These are phyloP conservation scores for Fusarium albidum DNA, from an alignment of 2,329 filamentous ascomycete species.

Conservation along the genomic window DNA sequence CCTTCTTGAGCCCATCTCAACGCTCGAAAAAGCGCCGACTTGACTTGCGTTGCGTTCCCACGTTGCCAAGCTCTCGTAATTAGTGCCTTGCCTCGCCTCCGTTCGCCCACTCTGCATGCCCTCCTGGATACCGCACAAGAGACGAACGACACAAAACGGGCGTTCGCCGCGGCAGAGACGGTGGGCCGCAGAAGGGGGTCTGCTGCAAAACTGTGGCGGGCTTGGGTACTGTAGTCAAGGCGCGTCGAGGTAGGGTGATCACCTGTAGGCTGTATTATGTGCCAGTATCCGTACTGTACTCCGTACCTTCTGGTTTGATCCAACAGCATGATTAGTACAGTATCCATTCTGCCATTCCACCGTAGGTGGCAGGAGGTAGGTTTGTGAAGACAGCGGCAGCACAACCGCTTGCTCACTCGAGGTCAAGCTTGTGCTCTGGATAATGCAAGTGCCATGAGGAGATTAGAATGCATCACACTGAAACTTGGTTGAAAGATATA, in stretches of 20 bases:
- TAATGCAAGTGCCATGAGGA: conserved; percentile 7
- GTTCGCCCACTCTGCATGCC: background rate
- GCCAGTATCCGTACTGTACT: conserved; percentile 14
- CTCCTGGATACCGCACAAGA: conserved; percentile 1
- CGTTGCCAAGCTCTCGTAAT: too few relatives aligned
- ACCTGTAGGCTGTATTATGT: conserved; percentile 15
- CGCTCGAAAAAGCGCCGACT: too few relatives aligned
- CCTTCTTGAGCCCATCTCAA: too few relatives aligned
- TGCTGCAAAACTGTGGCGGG: conserved; percentile 28
- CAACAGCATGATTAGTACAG: conserved; percentile 11
- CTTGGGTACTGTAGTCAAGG: conserved; percentile 16
- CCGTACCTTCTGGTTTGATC: background rate
- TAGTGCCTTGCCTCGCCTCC: too few relatives aligned
- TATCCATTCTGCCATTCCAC: too few relatives aligned
- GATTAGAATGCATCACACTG: conserved; percentile 28
- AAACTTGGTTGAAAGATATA: conserved; percentile 22
- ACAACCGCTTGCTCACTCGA: conserved; percentile 5
- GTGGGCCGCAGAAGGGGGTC: conserved; percentile 21
- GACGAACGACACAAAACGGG: conserved; percentile 30
- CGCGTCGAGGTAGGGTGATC: conserved; percentile 28
- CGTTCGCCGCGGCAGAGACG: conserved; percentile 36
- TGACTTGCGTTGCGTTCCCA: too few relatives aligned
- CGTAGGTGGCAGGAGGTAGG: background rate
- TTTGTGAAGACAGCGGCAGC: background rate
- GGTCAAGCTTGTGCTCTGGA: background rate